Percentiles rank a stretch among this genome's conserved stretches.
Conservation (phyloP, 2,329 filamentous ascomycete species). For the Colletotrichum eleusines region DNA sequence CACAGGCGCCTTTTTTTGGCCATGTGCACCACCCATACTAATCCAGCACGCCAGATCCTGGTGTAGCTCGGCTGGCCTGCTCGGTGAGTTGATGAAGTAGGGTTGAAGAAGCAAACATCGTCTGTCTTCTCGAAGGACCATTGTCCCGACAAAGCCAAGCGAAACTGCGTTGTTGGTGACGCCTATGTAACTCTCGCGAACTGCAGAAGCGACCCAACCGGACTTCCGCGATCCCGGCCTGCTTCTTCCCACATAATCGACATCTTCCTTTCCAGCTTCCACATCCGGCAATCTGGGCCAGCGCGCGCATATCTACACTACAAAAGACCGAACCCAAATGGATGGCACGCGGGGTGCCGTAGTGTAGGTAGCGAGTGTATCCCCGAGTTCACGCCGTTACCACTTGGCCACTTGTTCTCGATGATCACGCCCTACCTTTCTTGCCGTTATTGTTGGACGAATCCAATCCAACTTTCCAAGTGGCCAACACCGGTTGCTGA, state of each 20-base stretch:
- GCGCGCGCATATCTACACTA: not conserved
- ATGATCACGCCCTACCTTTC: conserved; percentile 13
- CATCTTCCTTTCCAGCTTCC: conserved; percentile 20
- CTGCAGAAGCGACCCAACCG: not conserved
- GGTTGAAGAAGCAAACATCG: not conserved
- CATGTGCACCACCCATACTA: conserved; percentile 1
- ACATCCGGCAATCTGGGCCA: conserved; percentile 5
- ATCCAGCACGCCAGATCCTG: not conserved
- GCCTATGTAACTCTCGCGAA: not conserved
- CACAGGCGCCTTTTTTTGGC: conserved; percentile 12
- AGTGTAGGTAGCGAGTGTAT: not conserved
- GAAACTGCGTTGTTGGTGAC: conserved; percentile 10
- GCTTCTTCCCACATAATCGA: not conserved
- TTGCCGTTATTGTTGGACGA: not conserved
- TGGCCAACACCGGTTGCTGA: not conserved
- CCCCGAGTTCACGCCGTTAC: conserved; percentile 23
- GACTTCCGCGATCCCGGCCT: not conserved
- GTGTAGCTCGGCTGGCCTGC: not conserved
- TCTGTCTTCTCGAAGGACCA: conserved; percentile 8
- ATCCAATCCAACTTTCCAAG: not conserved
- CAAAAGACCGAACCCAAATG: conserved; percentile 8
- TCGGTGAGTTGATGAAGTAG: conserved; percentile 5
- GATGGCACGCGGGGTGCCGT: conserved; percentile 26
- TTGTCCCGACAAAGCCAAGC: conserved; percentile 20
- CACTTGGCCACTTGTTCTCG: not conserved